Percentiles rank a stretch among this genome's conserved stretches.
These are phyloP conservation scores for Mortierella sp. DNA, from an alignment of 371 early-diverging fungal species.

Conservation along the genomic window DNA sequence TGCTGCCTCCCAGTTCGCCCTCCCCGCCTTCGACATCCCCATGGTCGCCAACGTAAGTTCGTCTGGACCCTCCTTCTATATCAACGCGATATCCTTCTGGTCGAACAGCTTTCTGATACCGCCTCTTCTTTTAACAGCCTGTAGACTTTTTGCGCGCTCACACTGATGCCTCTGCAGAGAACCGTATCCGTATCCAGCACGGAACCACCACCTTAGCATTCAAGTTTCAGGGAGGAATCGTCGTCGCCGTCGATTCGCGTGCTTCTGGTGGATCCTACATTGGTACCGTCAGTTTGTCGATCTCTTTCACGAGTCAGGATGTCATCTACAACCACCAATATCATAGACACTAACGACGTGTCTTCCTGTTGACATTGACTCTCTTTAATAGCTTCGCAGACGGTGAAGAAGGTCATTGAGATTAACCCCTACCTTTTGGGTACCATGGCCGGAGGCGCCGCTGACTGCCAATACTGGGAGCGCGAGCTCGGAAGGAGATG, in stretches of 20 bases:
- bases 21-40: conserved; percentile 83
- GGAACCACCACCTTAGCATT: conserved; percentile 99
- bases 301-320: not conserved
- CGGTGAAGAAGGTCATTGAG: conserved; percentile 99
- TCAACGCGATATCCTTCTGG: not conserved
- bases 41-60: conserved; percentile 75
- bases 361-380: conserved; percentile 7
- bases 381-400: conserved; percentile 86
- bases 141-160: conserved; percentile 73
- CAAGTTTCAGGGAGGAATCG: conserved; percentile 97
- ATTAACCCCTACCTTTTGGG: conserved; percentile 99
- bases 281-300: conserved; percentile 65
- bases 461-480: conserved; percentile 99
- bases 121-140: conserved; percentile 61
- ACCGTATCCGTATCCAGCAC: conserved; percentile 90
- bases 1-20: conserved; percentile 75
- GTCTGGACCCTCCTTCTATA: not conserved
- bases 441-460: conserved; percentile 99
- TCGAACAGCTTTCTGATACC: not conserved
- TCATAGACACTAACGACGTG: conserved; percentile 11
- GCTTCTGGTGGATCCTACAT: conserved; percentile 99
- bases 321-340: not conserved
- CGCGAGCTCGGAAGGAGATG: conserved; percentile 98
- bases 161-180: conserved; percentile 73
- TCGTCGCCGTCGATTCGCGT: conserved; percentile 99